phyloP scores from a whole-genome alignment of 495 filamentous ascomycete species.

The Trypethelium eluteriae region DNA sequence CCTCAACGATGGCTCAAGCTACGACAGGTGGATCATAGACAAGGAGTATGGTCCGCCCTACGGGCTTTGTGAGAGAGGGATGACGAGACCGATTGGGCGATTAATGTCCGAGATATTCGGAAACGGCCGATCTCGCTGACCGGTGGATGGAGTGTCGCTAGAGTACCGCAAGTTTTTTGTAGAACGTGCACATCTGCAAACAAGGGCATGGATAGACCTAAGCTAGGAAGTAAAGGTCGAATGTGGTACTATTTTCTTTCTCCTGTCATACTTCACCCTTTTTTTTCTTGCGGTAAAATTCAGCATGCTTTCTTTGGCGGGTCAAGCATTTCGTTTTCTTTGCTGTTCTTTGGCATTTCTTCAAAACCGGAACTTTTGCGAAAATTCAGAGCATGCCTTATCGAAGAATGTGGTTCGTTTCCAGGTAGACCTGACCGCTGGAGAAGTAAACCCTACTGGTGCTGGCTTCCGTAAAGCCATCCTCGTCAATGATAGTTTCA shows the following conservation, averaged over 20 bases:
- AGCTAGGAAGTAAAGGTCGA: too few species aligned
- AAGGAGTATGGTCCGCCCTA: neutral
- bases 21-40: too few species aligned
- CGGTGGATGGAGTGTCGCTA: neutral
- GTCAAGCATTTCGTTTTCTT: neutral
- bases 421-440: neutral
- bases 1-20: too few species aligned
- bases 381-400: neutral
- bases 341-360: conserved; percentile 9
- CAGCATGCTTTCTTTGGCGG: conserved; percentile 1
- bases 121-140: neutral
- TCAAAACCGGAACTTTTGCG: neutral
- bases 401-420: conserved; percentile 3
- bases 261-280: neutral
- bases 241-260: too few species aligned
- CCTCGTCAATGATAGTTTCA: conserved; percentile 11
- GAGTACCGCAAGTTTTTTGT: neutral
- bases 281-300: neutral
- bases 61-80: neutral
- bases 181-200: too few species aligned
- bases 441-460: conserved; percentile 10
- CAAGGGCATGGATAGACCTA: too few species aligned
- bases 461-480: conserved; percentile 9
- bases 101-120: neutral
- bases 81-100: neutral